Base-by-base conservation (phyloP, 2,329 filamentous ascomycete species). In the Leptoxyphium fumago region DNA sequence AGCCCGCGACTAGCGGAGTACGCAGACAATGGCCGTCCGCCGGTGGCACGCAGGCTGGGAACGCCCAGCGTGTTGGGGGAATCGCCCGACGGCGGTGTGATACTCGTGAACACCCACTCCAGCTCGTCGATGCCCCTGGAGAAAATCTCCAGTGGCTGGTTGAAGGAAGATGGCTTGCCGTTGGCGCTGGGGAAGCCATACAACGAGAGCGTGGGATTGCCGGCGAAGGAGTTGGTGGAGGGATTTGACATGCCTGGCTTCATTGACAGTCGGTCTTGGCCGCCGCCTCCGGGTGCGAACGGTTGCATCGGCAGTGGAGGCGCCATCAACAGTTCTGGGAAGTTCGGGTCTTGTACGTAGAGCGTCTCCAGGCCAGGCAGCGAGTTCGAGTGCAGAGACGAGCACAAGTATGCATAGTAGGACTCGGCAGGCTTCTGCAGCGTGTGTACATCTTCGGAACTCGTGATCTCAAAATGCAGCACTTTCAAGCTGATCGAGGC, bases 361-460 rank as follows among this genome's bases (percentile, higher is more conserved):
- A 96, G 74, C 17, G 80, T 75, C 30, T 73, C 73, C 8, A 96
- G 71, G 30, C 73, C 75, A 1, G 87, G 86, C 7, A 96, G 72
- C 7, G 77, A 75, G 48, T 81, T 82, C 13, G 78, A 74, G 47
- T 91, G 76, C 29, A 96, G 75, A 0, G 85, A 94, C n/a, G 75
- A 75, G 21, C 85, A 80, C 15, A 96, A 75, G 62, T 94, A 94
- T 48, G 77, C 75, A 63, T 95, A 94, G 66, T 94, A 93, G 14
- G 72, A 74, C 18, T 67, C 64, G 6, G 69, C 65, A 1, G 72
- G 68, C 41, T 71, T 68, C 42, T 73, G 60, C 10, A 67, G 63
- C 47, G 77, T 82, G 10, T 78, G 71, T 17, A 77, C 75, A 0
- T 75, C 66, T 3, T 75, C 65, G 9, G 69, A 68, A 2, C 77